Percentiles rank a stretch among this genome's conserved stretches.
Conservation (phyloP, 1,139 yeast species). For the Trichomonascaceae sp. region DNA sequence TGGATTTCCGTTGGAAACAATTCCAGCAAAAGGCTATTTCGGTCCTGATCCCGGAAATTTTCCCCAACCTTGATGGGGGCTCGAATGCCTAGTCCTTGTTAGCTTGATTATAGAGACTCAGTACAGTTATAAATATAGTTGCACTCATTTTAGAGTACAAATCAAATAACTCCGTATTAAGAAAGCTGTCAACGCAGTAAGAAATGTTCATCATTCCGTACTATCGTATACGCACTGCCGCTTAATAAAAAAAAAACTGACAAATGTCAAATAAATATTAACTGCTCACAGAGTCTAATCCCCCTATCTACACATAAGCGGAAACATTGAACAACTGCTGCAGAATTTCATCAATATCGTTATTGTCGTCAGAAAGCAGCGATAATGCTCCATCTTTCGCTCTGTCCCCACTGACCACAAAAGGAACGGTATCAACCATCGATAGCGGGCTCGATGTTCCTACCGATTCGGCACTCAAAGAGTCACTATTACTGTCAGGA, state of each 20-base stretch:
- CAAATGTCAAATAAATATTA: too few species aligned
- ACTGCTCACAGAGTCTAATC: background rate
- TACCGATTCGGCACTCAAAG: background rate
- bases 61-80: conserved; percentile 16
- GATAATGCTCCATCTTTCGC: background rate
- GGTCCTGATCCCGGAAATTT: conserved; percentile 41
- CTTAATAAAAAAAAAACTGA: too few species aligned
- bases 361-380: background rate
- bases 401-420: background rate
- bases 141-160: too few species aligned
- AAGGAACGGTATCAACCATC: background rate
- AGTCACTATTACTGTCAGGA: background rate
- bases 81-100: too few species aligned
- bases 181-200: background rate
- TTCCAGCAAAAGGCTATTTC: conserved; percentile 33
- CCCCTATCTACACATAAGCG: background rate
- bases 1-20: conserved; percentile 33
- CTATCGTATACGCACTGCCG: too few species aligned
- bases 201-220: too few species aligned
- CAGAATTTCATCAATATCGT: background rate
- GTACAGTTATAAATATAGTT: too few species aligned
- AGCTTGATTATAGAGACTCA: too few species aligned
- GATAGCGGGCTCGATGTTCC: background rate
- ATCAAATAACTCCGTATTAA: too few species aligned
- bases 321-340: background rate